These are phyloP conservation scores for Pharnaceum exiguum DNA, from an alignment of 148 eudicot genomes.

Conservation along the genomic window DNA sequence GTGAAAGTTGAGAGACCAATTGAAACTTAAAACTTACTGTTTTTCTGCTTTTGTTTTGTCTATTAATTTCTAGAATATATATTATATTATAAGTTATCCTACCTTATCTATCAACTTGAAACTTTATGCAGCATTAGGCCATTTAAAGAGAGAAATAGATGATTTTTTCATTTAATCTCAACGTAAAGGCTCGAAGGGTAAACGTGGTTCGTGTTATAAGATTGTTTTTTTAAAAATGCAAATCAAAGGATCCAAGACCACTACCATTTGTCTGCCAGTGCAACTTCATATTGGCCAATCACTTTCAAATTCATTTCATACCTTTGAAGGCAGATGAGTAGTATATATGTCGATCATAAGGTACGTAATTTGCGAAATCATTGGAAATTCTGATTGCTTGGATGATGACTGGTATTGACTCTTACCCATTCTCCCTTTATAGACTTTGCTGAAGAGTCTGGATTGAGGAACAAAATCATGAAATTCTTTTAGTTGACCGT, in stretches of 20 bases:
- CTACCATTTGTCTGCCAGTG: conserved; percentile 25
- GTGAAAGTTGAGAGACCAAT: conserved; percentile 14
- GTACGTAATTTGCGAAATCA: conserved; percentile 14
- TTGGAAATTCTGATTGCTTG: conserved; percentile 23
- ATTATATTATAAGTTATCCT: conserved; percentile 6
- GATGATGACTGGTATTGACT: conserved; percentile 22
- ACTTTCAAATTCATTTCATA: background rate
- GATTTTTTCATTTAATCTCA: background rate
- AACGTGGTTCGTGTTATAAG: conserved; percentile 17
- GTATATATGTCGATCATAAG: background rate
- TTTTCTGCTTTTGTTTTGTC: background rate
- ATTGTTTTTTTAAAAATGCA: conserved; percentile 7
- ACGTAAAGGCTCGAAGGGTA: conserved; percentile 5
- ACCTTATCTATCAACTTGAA: conserved; percentile 15
- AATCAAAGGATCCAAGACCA: conserved; percentile 15
- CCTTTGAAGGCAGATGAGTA: background rate
- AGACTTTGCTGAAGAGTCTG: conserved; percentile 5
- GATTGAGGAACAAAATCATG: background rate
- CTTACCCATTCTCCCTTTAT: background rate
- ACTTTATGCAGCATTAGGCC: background rate
- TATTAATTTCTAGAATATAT: background rate
- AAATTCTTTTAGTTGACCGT: conserved; percentile 13
- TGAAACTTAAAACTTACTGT: conserved; percentile 24
- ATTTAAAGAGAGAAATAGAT: background rate
- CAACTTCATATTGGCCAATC: conserved; percentile 10